Evolutionary conservation across 2,329 filamentous ascomycete genomes (phyloP).

Genomic region (Colletotrichum falcatum): DNA sequence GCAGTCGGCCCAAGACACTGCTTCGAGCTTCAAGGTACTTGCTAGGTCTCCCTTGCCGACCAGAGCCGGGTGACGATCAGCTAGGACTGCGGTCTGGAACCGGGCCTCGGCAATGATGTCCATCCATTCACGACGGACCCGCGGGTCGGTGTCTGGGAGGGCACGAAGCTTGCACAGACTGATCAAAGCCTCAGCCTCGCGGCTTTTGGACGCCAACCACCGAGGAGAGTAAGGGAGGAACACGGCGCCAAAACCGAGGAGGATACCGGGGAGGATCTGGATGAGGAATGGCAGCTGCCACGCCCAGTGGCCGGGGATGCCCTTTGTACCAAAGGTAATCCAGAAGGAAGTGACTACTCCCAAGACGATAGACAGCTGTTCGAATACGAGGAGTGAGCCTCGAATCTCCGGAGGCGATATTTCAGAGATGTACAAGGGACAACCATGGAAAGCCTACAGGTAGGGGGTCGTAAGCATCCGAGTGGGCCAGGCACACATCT

Average conservation of each 20-base stretch:
- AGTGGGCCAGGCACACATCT: too few species aligned
- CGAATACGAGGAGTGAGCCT: slow-evolving; percentile 50
- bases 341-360: slow-evolving; percentile 48
- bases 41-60: slow-evolving; percentile 48
- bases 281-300: slow-evolving; percentile 50
- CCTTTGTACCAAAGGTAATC: slow-evolving; percentile 45
- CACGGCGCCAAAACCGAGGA: slow-evolving; percentile 44
- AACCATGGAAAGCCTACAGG: slow-evolving; percentile 61
- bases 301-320: slow-evolving; percentile 36
- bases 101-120: slow-evolving; percentile 41
- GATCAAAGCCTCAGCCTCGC: slow-evolving; percentile 47
- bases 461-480: background rate
- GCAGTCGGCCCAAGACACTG: slow-evolving; percentile 62
- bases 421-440: slow-evolving; percentile 58
- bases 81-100: slow-evolving; percentile 43
- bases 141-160: slow-evolving; percentile 41
- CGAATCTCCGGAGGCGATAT: slow-evolving; percentile 53
- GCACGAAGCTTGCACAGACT: slow-evolving; percentile 35
- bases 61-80: slow-evolving; percentile 50
- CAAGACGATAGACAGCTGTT: slow-evolving; percentile 48
- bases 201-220: slow-evolving; percentile 52
- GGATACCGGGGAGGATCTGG: slow-evolving; percentile 46
- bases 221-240: slow-evolving; percentile 45
- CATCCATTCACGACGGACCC: slow-evolving; percentile 42
- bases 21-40: slow-evolving; percentile 57